Evolutionary conservation across 1,139 yeast genomes (phyloP).

Genomic region (Yamadazyma blattariae): DNA sequence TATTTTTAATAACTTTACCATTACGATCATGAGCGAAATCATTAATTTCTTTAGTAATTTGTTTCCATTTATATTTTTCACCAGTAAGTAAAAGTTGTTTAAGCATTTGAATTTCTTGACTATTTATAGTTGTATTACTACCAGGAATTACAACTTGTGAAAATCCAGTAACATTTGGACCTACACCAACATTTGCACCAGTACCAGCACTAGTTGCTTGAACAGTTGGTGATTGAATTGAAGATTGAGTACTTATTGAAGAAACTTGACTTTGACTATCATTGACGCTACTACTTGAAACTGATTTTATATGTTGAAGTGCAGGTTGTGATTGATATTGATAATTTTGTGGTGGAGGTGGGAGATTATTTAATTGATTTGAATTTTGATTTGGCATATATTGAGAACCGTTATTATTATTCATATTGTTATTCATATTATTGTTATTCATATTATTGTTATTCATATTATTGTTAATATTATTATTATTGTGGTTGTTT

Average conservation of each 20-base stretch:
- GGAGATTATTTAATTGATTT: no score
- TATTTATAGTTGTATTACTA: slow-evolving; percentile 25
- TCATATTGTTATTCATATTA: no score
- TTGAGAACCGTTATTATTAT: no score
- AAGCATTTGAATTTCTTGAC: slow-evolving; percentile 38
- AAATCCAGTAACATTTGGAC: not conserved
- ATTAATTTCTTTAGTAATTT: slow-evolving; percentile 44
- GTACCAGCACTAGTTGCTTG: not conserved
- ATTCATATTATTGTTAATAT: no score
- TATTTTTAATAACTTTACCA: slow-evolving; percentile 26
- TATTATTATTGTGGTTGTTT: no score
- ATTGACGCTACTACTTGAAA: no score
- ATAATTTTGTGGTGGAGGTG: slow-evolving; percentile 1
- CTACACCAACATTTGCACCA: no score
- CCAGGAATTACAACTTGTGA: slow-evolving; percentile 4
- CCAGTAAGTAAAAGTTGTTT: slow-evolving; percentile 39
- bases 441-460: no score
- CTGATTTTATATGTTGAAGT: no score
- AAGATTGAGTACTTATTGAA: not conserved
- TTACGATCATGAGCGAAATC: slow-evolving; percentile 11
- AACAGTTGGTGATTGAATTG: slow-evolving; percentile 1
- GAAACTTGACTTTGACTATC: not conserved
- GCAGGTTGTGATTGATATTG: slow-evolving; percentile 1
- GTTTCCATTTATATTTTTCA: slow-evolving; percentile 48
- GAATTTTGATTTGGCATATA: no score